Base-by-base conservation (phyloP, 1,284 basidiomycete genomes). In the Pseudozyma tsukubaensis region DNA sequence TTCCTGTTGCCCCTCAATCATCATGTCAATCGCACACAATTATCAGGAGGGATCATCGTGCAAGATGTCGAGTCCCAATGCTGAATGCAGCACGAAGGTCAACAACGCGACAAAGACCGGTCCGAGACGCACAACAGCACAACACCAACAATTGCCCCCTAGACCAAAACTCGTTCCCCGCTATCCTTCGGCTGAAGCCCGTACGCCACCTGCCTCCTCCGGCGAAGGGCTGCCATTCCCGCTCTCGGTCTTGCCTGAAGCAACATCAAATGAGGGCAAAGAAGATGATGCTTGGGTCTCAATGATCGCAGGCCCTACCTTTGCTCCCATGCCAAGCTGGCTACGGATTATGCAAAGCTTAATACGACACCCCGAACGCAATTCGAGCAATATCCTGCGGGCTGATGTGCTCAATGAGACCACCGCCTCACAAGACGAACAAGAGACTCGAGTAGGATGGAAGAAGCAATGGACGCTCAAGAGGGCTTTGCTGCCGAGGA, bases 331-430 rank as follows among this genome's bases (percentile, higher is more conserved):
- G 8, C 40, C n/a, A 16, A 53, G 59, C 54, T 83, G 78, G 75
- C 48, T 65, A 11, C 44, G 34, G 13, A 72, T 77, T 9, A 81
- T 84, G 78, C 56, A 72, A 12, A 70, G 51, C 18, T 64, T 83
- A 18, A 77, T 82, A 14, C 57, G 61, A 3, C 78, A 83, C 62
- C 81, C 82, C 2, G 82, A 84, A 40, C 75, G 78, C 32, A 83
- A 77, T 43, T 77, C 74, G 32, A 67, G 74, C 19, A 79, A 69
- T 47, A 84, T 84, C 48, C 54, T 78, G 12, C 74, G 82, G 1
- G 80, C 80, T 9, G 82, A 83, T 21, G 66, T 83, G 4, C 58
- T 80, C 44, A 16, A 40, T 16, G 67, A 75, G 7, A 59, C 52
- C 12, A 40, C 50, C 11, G n/a, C 12, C 8, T 6, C 12, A 11